Percentiles rank a stretch among this genome's conserved stretches.
Evolutionary conservation across 2,329 filamentous ascomycete species (phyloP).

Genomic region (Pseudogymnoascus sp.): DNA sequence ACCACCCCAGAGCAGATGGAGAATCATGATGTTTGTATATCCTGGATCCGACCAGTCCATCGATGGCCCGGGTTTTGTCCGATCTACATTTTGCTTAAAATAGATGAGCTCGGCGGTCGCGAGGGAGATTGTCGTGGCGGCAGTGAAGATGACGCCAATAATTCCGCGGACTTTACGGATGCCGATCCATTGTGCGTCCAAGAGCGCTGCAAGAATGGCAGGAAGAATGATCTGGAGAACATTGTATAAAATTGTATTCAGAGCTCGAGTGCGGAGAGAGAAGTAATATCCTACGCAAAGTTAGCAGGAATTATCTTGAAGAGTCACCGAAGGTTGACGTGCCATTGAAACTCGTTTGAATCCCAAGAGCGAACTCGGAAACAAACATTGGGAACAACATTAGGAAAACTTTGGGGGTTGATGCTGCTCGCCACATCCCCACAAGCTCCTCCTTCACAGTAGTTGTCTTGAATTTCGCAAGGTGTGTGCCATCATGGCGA

Average conservation of each 20-base stretch:
- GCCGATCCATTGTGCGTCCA: slow-evolving; percentile 10
- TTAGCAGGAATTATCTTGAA: background rate
- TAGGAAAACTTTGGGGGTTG: slow-evolving; percentile 12
- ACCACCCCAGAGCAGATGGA: slow-evolving; percentile 14
- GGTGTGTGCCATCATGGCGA: slow-evolving; percentile 12
- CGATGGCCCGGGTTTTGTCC: background rate
- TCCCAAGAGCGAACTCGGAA: slow-evolving; percentile 13
- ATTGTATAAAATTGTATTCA: slow-evolving; percentile 16
- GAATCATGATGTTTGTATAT: slow-evolving; percentile 13
- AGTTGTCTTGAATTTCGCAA: slow-evolving; percentile 14
- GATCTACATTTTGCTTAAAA: slow-evolving; percentile 9
- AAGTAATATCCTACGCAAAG: slow-evolving; percentile 12
- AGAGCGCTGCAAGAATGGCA: slow-evolving; percentile 11
- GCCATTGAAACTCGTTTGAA: slow-evolving; percentile 13
- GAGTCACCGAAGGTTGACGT: background rate
- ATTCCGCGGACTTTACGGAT: slow-evolving; percentile 9
- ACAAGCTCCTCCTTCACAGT: slow-evolving; percentile 12
- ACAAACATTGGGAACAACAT: slow-evolving; percentile 17
- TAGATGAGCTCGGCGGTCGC: slow-evolving; percentile 10
- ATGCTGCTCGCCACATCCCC: slow-evolving; percentile 11
- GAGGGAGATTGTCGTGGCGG: slow-evolving; percentile 10
- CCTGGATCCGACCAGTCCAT: slow-evolving; percentile 13
- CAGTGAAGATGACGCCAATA: slow-evolving; percentile 10
- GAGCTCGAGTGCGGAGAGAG: slow-evolving; percentile 15
- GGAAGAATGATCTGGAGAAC: slow-evolving; percentile 13